These are phyloP conservation scores for Crithidia sp. DNA, from an alignment of 208 protist species.

Conservation along the genomic window DNA sequence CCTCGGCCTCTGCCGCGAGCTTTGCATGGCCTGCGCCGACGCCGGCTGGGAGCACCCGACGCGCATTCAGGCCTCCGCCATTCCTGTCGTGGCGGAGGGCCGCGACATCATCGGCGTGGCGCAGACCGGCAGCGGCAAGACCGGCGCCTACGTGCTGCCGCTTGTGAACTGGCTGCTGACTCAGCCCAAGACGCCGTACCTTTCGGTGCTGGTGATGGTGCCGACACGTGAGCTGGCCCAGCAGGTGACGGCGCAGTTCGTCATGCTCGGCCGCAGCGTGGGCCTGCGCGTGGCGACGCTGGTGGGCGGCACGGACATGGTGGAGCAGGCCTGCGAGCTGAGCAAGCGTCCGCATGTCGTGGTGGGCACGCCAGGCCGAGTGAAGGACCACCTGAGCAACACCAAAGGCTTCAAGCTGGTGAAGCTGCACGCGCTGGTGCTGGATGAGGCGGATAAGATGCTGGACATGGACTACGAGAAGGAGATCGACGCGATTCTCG, in stretches of 20 bases:
- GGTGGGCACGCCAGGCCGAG: conserved; percentile 97
- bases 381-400: conserved; percentile 98
- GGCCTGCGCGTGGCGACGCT: conserved; percentile 90
- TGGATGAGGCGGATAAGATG: conserved; percentile 99
- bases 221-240: conserved; percentile 98
- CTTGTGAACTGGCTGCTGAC: conserved; percentile 98
- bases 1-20: conserved; percentile 92
- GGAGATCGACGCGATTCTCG: conserved; percentile 97
- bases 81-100: conserved; percentile 92
- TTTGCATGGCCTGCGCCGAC: conserved; percentile 90
- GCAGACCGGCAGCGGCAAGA: conserved; percentile 99
- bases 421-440: conserved; percentile 95
- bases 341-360: conserved; percentile 97
- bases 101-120: conserved; percentile 97
- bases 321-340: conserved; percentile 95
- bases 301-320: conserved; percentile 95
- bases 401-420: conserved; percentile 98
- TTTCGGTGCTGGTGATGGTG: conserved; percentile 95
- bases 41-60: conserved; percentile 94
- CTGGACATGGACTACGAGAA: conserved; percentile 99
- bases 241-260: conserved; percentile 96
- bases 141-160: conserved; percentile 98
- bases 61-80: conserved; percentile 95
- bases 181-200: conserved; percentile 87
- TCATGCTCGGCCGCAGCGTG: conserved; percentile 90